Percentiles rank a stretch among this genome's conserved stretches.
phyloP scores from a whole-genome alignment of 2,329 filamentous ascomycete genomes.

The Alternaria sp. region DNA sequence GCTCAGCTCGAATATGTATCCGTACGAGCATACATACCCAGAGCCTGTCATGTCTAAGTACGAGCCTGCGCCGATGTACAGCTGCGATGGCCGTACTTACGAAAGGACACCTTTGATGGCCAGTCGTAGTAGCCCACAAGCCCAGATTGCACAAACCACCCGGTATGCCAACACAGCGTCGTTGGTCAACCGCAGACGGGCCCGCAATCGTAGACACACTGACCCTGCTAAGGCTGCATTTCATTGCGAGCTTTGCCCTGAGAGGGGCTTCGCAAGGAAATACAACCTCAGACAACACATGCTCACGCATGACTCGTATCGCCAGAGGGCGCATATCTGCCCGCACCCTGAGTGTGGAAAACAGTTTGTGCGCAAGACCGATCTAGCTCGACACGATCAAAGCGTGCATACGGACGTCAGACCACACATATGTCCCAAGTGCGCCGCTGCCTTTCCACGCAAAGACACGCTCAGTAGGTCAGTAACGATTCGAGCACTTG shows the following conservation, averaged over 20 bases:
- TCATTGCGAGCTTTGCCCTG: constrained; percentile 72
- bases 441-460: constrained; percentile 74
- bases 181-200: constrained; percentile 12
- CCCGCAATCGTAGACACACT: constrained; percentile 28
- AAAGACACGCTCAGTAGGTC: constrained; percentile 86
- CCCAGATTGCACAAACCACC: constrained; percentile 7
- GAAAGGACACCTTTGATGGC: constrained; percentile 22
- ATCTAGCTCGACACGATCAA: constrained; percentile 67
- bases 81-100: constrained; percentile 21
- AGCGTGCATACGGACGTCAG: constrained; percentile 77
- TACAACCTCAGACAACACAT: constrained; percentile 90
- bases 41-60: constrained; percentile 32
- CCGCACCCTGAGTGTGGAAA: constrained; percentile 70
- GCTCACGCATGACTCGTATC: constrained; percentile 80
- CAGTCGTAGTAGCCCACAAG: constrained; percentile 22
- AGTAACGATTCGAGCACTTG: constrained; percentile 30
- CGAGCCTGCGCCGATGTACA: constrained; percentile 23
- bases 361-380: constrained; percentile 83
- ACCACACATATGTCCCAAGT: constrained; percentile 75
- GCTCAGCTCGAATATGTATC: constrained; percentile 30
- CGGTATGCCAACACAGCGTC: constrained; percentile 5
- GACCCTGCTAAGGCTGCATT: constrained; percentile 56
- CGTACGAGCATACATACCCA: constrained; percentile 37
- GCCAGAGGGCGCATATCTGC: constrained; percentile 76
- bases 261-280: constrained; percentile 79